Evolutionary conservation across 768 basidiomycete genomes (phyloP).

Genomic region (Trametes cubensis): DNA sequence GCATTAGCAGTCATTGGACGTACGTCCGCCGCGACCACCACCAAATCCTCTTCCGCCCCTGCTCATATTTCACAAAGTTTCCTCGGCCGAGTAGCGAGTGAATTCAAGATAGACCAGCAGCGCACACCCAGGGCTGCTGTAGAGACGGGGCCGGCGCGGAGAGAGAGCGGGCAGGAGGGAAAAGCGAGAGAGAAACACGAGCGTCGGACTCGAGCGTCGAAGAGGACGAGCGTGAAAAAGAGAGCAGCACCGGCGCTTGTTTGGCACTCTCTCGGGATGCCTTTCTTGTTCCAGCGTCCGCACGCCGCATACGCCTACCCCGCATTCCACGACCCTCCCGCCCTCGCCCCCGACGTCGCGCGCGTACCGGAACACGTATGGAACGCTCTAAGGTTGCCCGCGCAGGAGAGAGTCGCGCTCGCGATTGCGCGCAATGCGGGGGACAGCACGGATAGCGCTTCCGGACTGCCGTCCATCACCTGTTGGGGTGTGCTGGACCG

Average conservation of each 20-base stretch:
- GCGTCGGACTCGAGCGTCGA: conserved; percentile 14
- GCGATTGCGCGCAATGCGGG: conserved; percentile 20
- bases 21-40: conserved; percentile 55
- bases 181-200: neutral
- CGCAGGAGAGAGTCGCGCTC: conserved; percentile 14
- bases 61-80: conserved; percentile 42
- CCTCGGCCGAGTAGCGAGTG: neutral
- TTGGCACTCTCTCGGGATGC: conserved; percentile 15
- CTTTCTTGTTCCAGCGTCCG: conserved; percentile 28
- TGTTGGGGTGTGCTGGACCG: conserved; percentile 42
- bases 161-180: no score
- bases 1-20: neutral
- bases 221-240: conserved; percentile 23
- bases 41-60: conserved; percentile 60
- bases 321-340: conserved; percentile 16
- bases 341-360: conserved; percentile 3
- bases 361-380: conserved; percentile 21
- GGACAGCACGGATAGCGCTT: neutral
- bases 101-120: neutral
- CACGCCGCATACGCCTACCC: conserved; percentile 10
- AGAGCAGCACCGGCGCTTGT: conserved; percentile 20
- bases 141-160: neutral
- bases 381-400: conserved; percentile 10
- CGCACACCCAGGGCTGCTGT: conserved; percentile 5
- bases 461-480: conserved; percentile 14